Conservation (phyloP, 495 filamentous ascomycete genomes). For the Penicillium dipodomyicola region DNA sequence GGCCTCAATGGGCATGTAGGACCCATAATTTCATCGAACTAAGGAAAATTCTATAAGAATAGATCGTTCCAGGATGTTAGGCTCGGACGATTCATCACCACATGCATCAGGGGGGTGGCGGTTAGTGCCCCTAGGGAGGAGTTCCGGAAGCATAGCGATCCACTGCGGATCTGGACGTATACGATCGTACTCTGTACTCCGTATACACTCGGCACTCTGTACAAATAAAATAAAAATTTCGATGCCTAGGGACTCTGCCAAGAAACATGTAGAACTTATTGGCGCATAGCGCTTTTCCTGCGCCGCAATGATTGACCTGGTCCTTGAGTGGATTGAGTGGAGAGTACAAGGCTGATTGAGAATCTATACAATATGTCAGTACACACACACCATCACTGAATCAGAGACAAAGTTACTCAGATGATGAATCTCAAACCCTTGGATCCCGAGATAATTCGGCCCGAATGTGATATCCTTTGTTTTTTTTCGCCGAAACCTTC, state of each 20-base stretch:
- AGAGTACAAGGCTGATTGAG: not conserved
- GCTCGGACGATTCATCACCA: slow-evolving; percentile 15
- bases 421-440: slow-evolving; percentile 14
- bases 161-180: slow-evolving; percentile 13
- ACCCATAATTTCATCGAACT: slow-evolving; percentile 15
- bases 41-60: slow-evolving; percentile 16
- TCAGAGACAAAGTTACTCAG: slow-evolving; percentile 12
- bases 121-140: slow-evolving; percentile 3
- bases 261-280: slow-evolving; percentile 1
- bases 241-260: slow-evolving; percentile 25
- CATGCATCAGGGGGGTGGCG: slow-evolving; percentile 12
- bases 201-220: no score
- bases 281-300: not conserved
- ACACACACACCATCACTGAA: not conserved
- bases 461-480: slow-evolving; percentile 6
- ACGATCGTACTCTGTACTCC: not conserved
- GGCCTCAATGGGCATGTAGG: slow-evolving; percentile 14
- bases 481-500: not conserved
- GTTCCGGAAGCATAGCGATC: slow-evolving; percentile 10
- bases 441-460: slow-evolving; percentile 12
- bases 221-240: slow-evolving; percentile 8
- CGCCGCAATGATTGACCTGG: not conserved
- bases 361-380: slow-evolving; percentile 5
- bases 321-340: not conserved
- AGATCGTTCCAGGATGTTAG: slow-evolving; percentile 15